Evolutionary conservation across 2,329 filamentous ascomycete genomes (phyloP).

Genomic region (Emergomyces pasteurianus): DNA sequence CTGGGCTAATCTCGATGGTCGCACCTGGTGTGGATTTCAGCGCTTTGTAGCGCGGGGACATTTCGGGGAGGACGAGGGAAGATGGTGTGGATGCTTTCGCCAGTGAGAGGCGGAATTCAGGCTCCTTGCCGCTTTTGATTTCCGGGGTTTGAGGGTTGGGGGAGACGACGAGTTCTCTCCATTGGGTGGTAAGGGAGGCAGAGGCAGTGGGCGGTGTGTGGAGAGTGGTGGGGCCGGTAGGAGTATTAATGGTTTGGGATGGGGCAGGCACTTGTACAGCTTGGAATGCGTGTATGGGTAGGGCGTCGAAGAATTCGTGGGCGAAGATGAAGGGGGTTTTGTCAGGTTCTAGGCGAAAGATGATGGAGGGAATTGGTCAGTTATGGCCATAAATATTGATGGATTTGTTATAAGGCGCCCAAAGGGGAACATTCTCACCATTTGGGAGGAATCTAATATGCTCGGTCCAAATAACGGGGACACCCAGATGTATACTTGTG

Average conservation of each 20-base stretch:
- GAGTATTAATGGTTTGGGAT: constrained; percentile 37
- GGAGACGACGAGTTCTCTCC: constrained; percentile 72
- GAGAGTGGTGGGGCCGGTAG: constrained; percentile 37
- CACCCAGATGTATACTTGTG: constrained; percentile 58
- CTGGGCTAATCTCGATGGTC: constrained; percentile 80
- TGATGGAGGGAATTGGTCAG: background rate
- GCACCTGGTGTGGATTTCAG: constrained; percentile 57
- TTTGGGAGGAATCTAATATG: constrained; percentile 72
- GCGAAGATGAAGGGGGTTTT: constrained; percentile 87
- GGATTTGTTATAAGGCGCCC: constrained; percentile 5
- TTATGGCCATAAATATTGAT: constrained; percentile 4
- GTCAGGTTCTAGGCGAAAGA: constrained; percentile 39
- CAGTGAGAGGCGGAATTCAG: constrained; percentile 80
- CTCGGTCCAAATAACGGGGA: constrained; percentile 82
- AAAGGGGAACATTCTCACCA: constrained; percentile 34
- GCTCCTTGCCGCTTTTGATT: constrained; percentile 37
- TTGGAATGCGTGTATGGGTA: constrained; percentile 93
- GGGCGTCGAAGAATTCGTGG: constrained; percentile 96
- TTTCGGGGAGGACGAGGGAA: constrained; percentile 71
- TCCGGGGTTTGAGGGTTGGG: constrained; percentile 47
- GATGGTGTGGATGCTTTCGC: constrained; percentile 67
- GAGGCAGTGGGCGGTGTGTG: constrained; percentile 25
- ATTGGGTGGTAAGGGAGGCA: constrained; percentile 44
- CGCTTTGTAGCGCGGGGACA: constrained; percentile 64
- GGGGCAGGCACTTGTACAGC: constrained; percentile 42